Evolutionary conservation across 106 monocot species (phyloP), one percentile per base, ranked within the genome.

Genomic region (Ottelia alismoides): DNA sequence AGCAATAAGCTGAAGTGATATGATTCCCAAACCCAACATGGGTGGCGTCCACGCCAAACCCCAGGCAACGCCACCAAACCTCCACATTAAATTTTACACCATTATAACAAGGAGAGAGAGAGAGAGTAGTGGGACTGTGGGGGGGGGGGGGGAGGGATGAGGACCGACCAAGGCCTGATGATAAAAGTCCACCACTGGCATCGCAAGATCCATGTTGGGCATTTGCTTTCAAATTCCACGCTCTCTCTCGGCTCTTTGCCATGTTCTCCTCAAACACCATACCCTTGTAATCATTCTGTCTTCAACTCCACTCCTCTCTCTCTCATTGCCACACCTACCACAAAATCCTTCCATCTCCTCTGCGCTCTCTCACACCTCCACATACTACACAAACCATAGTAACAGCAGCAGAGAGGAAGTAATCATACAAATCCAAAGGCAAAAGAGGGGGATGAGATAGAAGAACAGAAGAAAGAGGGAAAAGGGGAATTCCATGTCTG

Each of bases 101-200:
- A 35, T 12, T 6, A 35, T 5, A 35, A 52, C 48, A 58, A 43
- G 3, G 58, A 62, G 31, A 49, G 55, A 48, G 31, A 32, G 48
- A 53, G 31, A 17, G 22, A 18, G n/a, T n/a, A n/a, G n/a, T n/a
- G n/a, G n/a, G n/a, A n/a, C n/a, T n/a, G n/a, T n/a, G n/a, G n/a
- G n/a, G n/a, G n/a, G n/a, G 9, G 22, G 22, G 22, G 47, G 12
- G 65, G 47, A 29, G 10, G 21, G 22, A 20, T 3, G 58, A 82
- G 76, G 92, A 75, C 78, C 81, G 43, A 92, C 85, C 85, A 43
- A 61, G 71, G 65, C 77, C 73, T 75, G 78, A 79, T 66, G 83
- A 70, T 61, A 66, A 70, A 29, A 76, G 73, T 68, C 61, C 45
- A 60, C 27, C 20, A 21, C 30, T 25, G 54, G n/a, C n/a, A n/a